Conservation (phyloP, 2,329 filamentous ascomycete genomes). For the Gnomoniopsis smithogilvyi region DNA sequence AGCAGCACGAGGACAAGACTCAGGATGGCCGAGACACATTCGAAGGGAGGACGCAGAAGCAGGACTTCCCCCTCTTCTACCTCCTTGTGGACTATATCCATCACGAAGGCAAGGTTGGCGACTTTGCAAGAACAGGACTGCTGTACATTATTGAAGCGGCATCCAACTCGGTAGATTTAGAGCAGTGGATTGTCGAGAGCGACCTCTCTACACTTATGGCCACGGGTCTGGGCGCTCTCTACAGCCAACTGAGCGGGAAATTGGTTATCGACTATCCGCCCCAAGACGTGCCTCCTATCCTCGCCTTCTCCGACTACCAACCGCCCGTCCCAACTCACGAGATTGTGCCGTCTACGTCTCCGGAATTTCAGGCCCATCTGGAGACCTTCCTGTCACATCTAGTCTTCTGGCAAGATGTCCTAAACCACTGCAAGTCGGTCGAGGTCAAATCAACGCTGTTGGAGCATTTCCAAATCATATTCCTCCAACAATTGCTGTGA, state of each 20-base stretch:
- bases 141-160: constrained; percentile 95
- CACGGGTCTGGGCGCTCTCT: constrained; percentile 79
- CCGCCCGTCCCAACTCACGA: constrained; percentile 68
- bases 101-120: constrained; percentile 88
- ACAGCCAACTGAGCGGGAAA: constrained; percentile 68
- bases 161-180: constrained; percentile 74
- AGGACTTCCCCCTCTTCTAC: constrained; percentile 95
- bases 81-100: constrained; percentile 95
- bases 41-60: constrained; percentile 79
- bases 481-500: constrained; percentile 88
- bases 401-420: constrained; percentile 95
- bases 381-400: constrained; percentile 93
- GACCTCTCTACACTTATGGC: constrained; percentile 97
- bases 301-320: constrained; percentile 85
- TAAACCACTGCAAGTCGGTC: constrained; percentile 89
- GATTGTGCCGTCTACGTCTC: constrained; percentile 70
- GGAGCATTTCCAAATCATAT: constrained; percentile 96
- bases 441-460: constrained; percentile 91
- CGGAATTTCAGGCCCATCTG: constrained; percentile 79
- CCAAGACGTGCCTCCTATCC: constrained; percentile 74
- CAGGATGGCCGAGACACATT: constrained; percentile 61
- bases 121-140: constrained; percentile 91
- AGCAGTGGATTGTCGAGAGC: constrained; percentile 96
- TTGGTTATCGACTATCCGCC: constrained; percentile 75
- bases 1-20: constrained; percentile 34